Base-by-base conservation (phyloP, 176 grass and related monocot species). In the Bromus sterilis region DNA sequence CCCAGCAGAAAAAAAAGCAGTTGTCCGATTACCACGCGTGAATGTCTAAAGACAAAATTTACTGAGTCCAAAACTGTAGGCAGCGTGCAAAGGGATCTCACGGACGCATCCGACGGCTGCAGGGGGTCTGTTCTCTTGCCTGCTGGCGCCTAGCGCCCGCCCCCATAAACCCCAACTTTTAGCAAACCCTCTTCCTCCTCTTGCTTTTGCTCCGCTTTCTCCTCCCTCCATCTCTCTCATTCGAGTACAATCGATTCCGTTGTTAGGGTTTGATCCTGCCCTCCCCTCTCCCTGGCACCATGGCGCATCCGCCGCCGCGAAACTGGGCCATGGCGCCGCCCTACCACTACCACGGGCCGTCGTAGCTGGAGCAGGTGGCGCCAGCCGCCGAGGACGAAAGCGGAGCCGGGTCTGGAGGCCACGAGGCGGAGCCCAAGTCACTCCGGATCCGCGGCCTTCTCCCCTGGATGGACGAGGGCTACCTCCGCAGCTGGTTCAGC, bases 401-500 rank as follows among this genome's bases (percentile, higher is more conserved):
- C 40, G 68, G 40, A 32, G 71, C 56, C 56, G 75, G 36, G 53
- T 15, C 5, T 8, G 75, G 13, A 41, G 56, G 36, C 26, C 39
- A 10, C 15, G 14, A 53, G 16, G 11, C 20, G n/a, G 14, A 53
- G 23, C 5, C 20, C n/a, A 78, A 81, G 36, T 74, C 76, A 7
- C 81, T 88, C 44, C 66, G 75, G 75, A 84, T 88, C 58, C 29
- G 86, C 34, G 78, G 72, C 7, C 83, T 92, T 71, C 77, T 78
- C 64, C 36, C 41, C 42, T 92, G 91, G 91, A 89, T 87, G 76
- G 51, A 84, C 48, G 80, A 87, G 80, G 85, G 55, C 84, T 89
- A 89, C 82, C 83, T 89, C 53, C 67, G 60, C 33, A 25, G 15
- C 87, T 76, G 82, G 56, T 85, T 77, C 78, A 63, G 39, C 69